Conservation (phyloP, 1,284 basidiomycete species). For the Bjerkandera adusta region DNA sequence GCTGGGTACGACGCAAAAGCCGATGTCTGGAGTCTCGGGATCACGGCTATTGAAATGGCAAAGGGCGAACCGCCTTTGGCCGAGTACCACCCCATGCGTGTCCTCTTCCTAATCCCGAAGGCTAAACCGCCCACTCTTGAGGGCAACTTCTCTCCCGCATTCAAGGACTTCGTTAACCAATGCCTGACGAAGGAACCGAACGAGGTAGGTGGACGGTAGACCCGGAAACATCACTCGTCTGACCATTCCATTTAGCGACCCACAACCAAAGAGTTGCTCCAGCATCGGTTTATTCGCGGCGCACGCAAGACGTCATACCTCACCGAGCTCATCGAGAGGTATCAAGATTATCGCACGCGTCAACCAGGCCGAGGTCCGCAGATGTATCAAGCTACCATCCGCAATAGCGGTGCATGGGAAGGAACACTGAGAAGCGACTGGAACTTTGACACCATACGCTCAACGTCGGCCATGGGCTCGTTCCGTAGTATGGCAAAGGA, state of each 20-base stretch:
- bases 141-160: constrained; percentile 78
- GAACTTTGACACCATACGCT: constrained; percentile 92
- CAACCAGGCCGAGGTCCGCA: constrained; percentile 51
- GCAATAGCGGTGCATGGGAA: constrained; percentile 63
- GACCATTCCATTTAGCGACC: constrained; percentile 60
- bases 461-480: constrained; percentile 71
- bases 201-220: constrained; percentile 46
- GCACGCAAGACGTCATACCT: constrained; percentile 83
- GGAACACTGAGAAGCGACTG: constrained; percentile 85
- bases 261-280: constrained; percentile 86
- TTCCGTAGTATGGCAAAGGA: constrained; percentile 68
- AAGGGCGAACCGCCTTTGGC: constrained; percentile 92
- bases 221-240: constrained; percentile 11
- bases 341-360: constrained; percentile 66
- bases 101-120: constrained; percentile 94
- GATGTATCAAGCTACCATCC: constrained; percentile 52
- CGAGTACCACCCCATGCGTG: constrained; percentile 95
- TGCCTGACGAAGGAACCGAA: constrained; percentile 94
- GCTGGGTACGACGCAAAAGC: constrained; percentile 96
- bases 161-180: constrained; percentile 90
- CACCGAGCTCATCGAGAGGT: constrained; percentile 83
- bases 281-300: constrained; percentile 87
- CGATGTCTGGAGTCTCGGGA: constrained; percentile 96
- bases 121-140: constrained; percentile 92
- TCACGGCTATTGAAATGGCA: constrained; percentile 95